These are phyloP conservation scores for Alloascoidea africana DNA, from an alignment of 805 yeast species.

Conservation along the genomic window DNA sequence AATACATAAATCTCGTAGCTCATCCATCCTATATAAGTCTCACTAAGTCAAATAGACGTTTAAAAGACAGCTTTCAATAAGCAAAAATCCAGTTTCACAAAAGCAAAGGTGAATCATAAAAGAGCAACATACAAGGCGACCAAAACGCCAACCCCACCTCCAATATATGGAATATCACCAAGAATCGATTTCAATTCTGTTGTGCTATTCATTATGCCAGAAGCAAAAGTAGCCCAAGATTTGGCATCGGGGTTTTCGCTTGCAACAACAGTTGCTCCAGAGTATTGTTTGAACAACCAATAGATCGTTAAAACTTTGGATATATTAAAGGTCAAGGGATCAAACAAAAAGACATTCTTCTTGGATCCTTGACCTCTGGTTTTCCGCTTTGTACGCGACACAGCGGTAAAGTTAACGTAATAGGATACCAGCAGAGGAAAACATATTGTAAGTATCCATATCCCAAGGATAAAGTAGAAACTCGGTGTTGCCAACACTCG, in stretches of 20 bases:
- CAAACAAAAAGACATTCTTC: constrained; percentile 22
- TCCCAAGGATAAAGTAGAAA: no score
- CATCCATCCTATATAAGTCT: no score
- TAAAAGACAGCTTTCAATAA: no score
- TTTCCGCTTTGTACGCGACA: constrained; percentile 6
- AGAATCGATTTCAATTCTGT: constrained; percentile 11
- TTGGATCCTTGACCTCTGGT: no score
- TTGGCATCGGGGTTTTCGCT: no score
- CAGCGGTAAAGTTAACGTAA: constrained; percentile 18
- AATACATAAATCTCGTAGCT: no score
- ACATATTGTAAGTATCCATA: no score
- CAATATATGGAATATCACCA: constrained; percentile 19
- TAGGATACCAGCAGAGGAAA: constrained; percentile 16
- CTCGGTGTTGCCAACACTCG: constrained; percentile 5
- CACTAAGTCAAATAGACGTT: no score
- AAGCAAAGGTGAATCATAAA: no score
- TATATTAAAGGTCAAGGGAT: constrained; percentile 39
- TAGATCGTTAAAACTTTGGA: constrained; percentile 28
- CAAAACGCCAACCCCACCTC: constrained; percentile 15
- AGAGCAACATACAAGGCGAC: constrained; percentile 22
- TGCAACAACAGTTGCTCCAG: constrained; percentile 16
- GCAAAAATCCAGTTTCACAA: no score
- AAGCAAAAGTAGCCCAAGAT: no score
- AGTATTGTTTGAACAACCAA: constrained; percentile 4
- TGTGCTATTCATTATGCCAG: constrained; percentile 9